These are phyloP conservation scores for Stropharia rugosoannulata DNA, from an alignment of 768 basidiomycete genomes.

Conservation along the genomic window DNA sequence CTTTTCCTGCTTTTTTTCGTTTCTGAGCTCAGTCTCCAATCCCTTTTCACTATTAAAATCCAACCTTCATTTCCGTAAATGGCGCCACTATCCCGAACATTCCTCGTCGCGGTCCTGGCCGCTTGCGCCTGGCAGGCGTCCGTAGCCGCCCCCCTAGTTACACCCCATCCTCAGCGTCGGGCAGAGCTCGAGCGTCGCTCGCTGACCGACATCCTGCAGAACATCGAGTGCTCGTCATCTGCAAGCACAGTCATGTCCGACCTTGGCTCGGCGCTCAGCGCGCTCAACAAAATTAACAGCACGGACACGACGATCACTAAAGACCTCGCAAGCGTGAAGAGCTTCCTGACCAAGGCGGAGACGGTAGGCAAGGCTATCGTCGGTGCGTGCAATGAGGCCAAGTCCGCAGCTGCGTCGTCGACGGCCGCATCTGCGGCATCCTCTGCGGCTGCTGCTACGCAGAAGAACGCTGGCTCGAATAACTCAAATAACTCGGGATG, in stretches of 20 bases:
- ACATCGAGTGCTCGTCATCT: slow-evolving; percentile 22
- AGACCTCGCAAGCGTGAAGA: slow-evolving; percentile 17
- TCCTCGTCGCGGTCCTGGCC: slow-evolving; percentile 14
- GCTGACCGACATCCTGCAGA: slow-evolving; percentile 19
- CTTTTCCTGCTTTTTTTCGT: slow-evolving; percentile 8
- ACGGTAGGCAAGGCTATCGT: slow-evolving; percentile 21
- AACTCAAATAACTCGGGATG: slow-evolving; percentile 2
- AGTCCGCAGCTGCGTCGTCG: slow-evolving; percentile 2
- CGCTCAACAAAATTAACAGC: slow-evolving; percentile 21
- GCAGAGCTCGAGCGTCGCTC: slow-evolving; percentile 12
- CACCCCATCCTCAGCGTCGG: no score
- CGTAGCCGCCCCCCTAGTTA: slow-evolving; percentile 13
- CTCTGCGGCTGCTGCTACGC: slow-evolving; percentile 12
- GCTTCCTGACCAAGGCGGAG: slow-evolving; percentile 20
- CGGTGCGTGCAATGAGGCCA: slow-evolving; percentile 19
- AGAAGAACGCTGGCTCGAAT: background rate
- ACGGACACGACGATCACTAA: slow-evolving; percentile 19
- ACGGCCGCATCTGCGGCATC: slow-evolving; percentile 1
- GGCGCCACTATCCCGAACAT: slow-evolving; percentile 13
- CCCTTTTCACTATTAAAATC: slow-evolving; percentile 1
- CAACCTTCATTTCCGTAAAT: slow-evolving; percentile 4
- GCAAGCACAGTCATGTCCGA: slow-evolving; percentile 19
- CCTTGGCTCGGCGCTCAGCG: slow-evolving; percentile 17
- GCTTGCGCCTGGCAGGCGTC: slow-evolving; percentile 17
- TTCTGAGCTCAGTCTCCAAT: slow-evolving; percentile 10